Evolutionary conservation across 768 basidiomycete genomes (phyloP), one percentile per base, ranked within the genome.

Genomic region (Rhodotorula graminis): DNA sequence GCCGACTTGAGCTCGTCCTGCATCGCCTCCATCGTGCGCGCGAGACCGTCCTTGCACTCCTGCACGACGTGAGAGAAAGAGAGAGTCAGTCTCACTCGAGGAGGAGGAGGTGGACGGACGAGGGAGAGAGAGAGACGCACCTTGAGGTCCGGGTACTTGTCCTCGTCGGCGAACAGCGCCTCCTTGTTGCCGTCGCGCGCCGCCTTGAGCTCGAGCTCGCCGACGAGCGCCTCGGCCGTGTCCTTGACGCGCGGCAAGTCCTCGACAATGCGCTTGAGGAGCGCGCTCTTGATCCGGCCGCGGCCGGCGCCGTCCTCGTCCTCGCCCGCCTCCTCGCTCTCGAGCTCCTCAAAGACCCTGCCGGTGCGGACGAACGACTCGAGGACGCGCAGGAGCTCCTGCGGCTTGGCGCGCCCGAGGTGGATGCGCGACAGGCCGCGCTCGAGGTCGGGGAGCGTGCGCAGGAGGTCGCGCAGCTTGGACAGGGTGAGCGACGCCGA

Each of bases 341-440:
- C 71, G n/a, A 44, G 40, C 27, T 62, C 49, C 15, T 61, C 68
- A 73, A 92, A 93, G 3, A 89, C 85, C 37, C 80, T 81, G 0
- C 86, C 88, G 58, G 96, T 84, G 64, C 87, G 88, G 52, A 85
- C 82, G 75, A 97, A 90, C 7, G 91, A 90, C 12, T 86, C 84
- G 11, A 98, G 84, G 25, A 97, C 83, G 11, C 86, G 80, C 0
- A 87, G 85, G 21, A 97, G 84, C 79, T 99, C 95, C 78, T 88
- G 84, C 0, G 94, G 90, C 2, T 89, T 89, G 64, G 91, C 93
- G 75, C 82, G 78, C 15, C 92, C 90, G 76, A 95, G 95, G 78
- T 94, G 92, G 46, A 97, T 90, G 44, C 93, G 84, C 71, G 88
- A 89, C 25, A 98, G 82, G 0, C 95, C 95, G 78, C 71, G 64